Evolutionary conservation across 2,329 filamentous ascomycete genomes (phyloP).

Genomic region (Nigrograna mackinnonii): DNA sequence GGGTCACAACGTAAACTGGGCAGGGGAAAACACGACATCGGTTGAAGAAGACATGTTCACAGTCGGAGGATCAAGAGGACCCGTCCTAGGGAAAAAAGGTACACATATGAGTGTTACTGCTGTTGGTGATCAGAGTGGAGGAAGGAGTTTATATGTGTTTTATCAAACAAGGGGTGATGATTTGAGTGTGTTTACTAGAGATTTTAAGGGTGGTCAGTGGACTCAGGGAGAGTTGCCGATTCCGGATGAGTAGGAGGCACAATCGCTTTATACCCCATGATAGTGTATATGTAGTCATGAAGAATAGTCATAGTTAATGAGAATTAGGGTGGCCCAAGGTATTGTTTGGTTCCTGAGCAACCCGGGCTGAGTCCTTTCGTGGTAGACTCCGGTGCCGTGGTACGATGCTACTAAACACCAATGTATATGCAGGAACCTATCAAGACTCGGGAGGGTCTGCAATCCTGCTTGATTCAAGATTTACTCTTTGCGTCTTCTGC

Average conservation of each 20-base stretch:
- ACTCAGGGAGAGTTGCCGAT: slow-evolving; percentile 26
- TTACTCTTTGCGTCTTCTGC: too few species aligned
- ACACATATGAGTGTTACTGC: slow-evolving; percentile 46
- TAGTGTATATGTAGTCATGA: too few species aligned
- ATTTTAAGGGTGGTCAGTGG: slow-evolving; percentile 30
- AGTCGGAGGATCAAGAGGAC: slow-evolving; percentile 29
- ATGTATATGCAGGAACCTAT: too few species aligned
- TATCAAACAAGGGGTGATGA: slow-evolving; percentile 34
- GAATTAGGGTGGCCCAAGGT: too few species aligned
- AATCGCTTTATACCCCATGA: too few species aligned
- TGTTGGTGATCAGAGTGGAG: slow-evolving; percentile 21
- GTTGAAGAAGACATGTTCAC: slow-evolving; percentile 31
- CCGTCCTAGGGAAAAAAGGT: slow-evolving; percentile 37
- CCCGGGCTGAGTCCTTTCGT: too few species aligned
- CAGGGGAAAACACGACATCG: slow-evolving; percentile 44
- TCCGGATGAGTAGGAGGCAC: slow-evolving; percentile 27
- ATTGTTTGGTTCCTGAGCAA: too few species aligned
- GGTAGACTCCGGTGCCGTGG: too few species aligned
- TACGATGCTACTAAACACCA: too few species aligned
- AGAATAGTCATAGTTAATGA: too few species aligned
- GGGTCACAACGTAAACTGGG: slow-evolving; percentile 44
- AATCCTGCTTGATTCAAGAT: too few species aligned
- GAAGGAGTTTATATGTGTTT: slow-evolving; percentile 34
- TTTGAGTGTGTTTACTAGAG: slow-evolving; percentile 32
- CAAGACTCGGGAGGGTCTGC: too few species aligned